These are phyloP conservation scores for Pholiota microspora DNA, from an alignment of 768 basidiomycete genomes.

Conservation along the genomic window DNA sequence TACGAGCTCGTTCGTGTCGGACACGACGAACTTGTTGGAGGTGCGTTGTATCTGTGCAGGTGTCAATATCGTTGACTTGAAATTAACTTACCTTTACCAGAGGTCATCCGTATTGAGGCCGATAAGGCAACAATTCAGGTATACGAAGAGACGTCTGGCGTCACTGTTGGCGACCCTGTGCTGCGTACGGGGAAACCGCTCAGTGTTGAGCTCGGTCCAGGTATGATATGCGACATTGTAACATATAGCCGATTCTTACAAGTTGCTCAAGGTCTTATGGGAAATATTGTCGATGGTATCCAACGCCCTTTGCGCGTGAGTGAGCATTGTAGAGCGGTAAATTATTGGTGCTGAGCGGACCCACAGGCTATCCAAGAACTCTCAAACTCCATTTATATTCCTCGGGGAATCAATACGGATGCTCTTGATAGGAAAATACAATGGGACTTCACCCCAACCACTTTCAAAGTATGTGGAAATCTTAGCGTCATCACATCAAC, in stretches of 20 bases:
- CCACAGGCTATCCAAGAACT: slow-evolving; percentile 86
- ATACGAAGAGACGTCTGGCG: slow-evolving; percentile 98
- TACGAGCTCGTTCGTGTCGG: slow-evolving; percentile 98
- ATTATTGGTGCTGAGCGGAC: slow-evolving; percentile 11
- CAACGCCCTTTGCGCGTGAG: slow-evolving; percentile 87
- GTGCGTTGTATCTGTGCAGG: slow-evolving; percentile 43
- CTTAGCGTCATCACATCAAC: not conserved
- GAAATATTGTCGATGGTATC: slow-evolving; percentile 98
- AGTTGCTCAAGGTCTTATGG: slow-evolving; percentile 77
- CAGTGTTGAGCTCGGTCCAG: slow-evolving; percentile 96
- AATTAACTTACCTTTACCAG: no score
- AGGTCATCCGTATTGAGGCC: slow-evolving; percentile 98
- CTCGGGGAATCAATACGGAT: slow-evolving; percentile 97
- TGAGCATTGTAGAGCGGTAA: slow-evolving; percentile 5
- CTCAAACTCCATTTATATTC: slow-evolving; percentile 99
- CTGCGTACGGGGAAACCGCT: slow-evolving; percentile 96
- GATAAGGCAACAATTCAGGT: slow-evolving; percentile 99
- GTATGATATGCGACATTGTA: slow-evolving; percentile 34
- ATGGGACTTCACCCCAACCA: slow-evolving; percentile 93
- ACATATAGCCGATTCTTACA: slow-evolving; percentile 15
- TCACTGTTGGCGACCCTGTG: slow-evolving; percentile 98
- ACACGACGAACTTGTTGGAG: slow-evolving; percentile 97
- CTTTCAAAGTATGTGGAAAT: slow-evolving; percentile 58
- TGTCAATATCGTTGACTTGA: no score
- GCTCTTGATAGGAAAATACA: slow-evolving; percentile 83